Evolutionary conservation across 306 rosid genomes (phyloP).

Genomic region (Gastrolobium bilobum): DNA sequence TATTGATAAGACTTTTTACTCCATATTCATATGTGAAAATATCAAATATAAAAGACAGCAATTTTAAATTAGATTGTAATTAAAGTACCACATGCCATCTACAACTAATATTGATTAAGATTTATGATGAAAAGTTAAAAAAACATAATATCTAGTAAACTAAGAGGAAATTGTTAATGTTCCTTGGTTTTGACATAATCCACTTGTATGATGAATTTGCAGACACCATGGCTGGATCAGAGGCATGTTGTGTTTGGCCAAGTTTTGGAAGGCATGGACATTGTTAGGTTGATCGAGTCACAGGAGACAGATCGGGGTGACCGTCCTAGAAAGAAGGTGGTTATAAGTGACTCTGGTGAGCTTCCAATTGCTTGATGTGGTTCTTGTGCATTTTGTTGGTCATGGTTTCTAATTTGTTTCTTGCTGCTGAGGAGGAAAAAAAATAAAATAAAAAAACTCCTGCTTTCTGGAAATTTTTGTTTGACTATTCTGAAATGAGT

Average conservation of each 20-base stretch:
- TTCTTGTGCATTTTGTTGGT: neutral
- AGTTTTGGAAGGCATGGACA: constrained; percentile 95
- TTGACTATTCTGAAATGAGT: constrained; percentile 37
- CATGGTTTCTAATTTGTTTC: constrained; percentile 28
- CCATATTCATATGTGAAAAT: constrained; percentile 1
- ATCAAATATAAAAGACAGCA: neutral
- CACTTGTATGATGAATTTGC: constrained; percentile 50
- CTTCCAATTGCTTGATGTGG: constrained; percentile 76
- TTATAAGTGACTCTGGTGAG: constrained; percentile 83
- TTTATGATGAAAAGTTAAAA: constrained; percentile 5
- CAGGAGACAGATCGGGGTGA: constrained; percentile 95
- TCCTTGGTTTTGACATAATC: constrained; percentile 34
- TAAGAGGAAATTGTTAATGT: constrained; percentile 30
- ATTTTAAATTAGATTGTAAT: constrained; percentile 1
- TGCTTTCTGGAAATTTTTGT: constrained; percentile 26
- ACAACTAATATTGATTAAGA: constrained; percentile 1
- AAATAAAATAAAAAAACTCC: neutral
- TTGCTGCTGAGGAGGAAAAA: constrained; percentile 1
- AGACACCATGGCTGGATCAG: constrained; percentile 96
- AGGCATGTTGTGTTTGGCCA: constrained; percentile 98
- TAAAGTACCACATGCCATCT: neutral
- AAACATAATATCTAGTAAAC: constrained; percentile 11
- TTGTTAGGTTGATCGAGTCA: constrained; percentile 79
- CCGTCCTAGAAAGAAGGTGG: constrained; percentile 94
- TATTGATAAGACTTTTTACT: constrained; percentile 2